Base-by-base conservation (phyloP, 2,329 filamentous ascomycete species). In the Leptodontidium sp. region DNA sequence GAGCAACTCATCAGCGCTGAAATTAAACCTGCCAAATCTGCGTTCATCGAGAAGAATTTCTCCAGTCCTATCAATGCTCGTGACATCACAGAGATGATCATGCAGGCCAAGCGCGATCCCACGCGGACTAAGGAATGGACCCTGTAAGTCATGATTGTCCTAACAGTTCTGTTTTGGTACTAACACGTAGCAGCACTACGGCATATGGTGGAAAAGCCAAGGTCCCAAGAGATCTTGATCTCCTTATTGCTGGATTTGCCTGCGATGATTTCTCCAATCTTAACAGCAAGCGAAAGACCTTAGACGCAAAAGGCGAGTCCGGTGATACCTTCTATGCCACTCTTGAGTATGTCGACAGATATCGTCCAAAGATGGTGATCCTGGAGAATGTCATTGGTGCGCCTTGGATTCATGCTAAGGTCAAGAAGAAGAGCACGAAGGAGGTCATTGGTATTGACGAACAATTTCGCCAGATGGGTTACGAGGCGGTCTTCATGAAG, bases 221-320 rank as follows among this genome's bases (percentile, higher is more conserved):
- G 1, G 86, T 93, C 0, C 91, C 91, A 0, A 78, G 78, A 0
- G 75, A 85, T 12, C 78, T 88, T 1, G 90, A 94, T 71, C 76
- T 95, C 0, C 80, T 95, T 1, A 81, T 94, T 55, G 90, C 90
- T 7, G 92, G 92, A 0, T 92, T 90, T 52, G 90, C 91, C 0
- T 96, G 92, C 72, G 90, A 93, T 1, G 92, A 94, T 74, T 92
- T 91, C 71, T 94, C 92, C 0, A 75, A 72, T 0, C 78, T 94
- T 40, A 95, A 94, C 77, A 86, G 81, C 61, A 78, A 82, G 4
- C 81, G 81, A 17, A 88, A 88, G 67, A 78, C 79, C 0, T 77
- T 90, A 0, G 79, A 84, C 1, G 82, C 86, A 8, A 80, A 84
- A 15, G 90, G 90, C 2, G 88, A 93, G 73, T 92, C 91, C 0